Base-by-base conservation (phyloP, 441 rosid species). In the Pelargonium myrrhifolium region DNA sequence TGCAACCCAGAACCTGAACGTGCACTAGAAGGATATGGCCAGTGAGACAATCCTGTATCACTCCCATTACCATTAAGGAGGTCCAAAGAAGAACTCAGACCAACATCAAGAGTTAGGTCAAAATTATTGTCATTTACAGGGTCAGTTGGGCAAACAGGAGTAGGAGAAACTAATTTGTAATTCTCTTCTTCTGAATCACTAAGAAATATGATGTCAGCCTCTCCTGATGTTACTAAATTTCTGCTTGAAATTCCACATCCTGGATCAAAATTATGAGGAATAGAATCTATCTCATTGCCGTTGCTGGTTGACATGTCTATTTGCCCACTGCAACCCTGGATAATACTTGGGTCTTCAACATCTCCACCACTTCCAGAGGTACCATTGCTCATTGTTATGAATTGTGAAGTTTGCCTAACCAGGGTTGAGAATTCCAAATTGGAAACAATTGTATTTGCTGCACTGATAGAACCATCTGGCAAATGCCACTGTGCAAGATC, bases 161-260 rank as follows among this genome's bases (percentile, higher is more conserved):
- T 45, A 22, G 60, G 43, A 65, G 74, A 55, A 21, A 39, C 65
- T 14, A 63, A 43, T 31, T 62, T 58, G 53, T 18, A 45, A 74
- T 67, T 66, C 24, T 68, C 79, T 40, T 76, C 79, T 42, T 76
- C 79, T 53, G 76, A 76, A 69, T 76, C 79, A 53, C 76, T 76
- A 49, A 76, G 74, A 69, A 76, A 6, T 61, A 76, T 76, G 62
- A 76, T 9, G 0, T 69, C 63, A 7, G 65, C 17, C 47, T 65
- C 31, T 39, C 21, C 51, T 8, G 24, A 55, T 18, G 28, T 10
- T 45, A 39, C 65, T 53, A 53, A 31, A 42, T 43, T 68, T 53
- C 58, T 43, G 47, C 47, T 72, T 65, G 35, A 65, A 53, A 24
- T 28, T 53, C 62, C 69, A 31, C 20, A 58, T n/a, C 62, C 11